Evolutionary conservation across 768 basidiomycete genomes (phyloP).

Genomic region (Kwoniella sp.): DNA sequence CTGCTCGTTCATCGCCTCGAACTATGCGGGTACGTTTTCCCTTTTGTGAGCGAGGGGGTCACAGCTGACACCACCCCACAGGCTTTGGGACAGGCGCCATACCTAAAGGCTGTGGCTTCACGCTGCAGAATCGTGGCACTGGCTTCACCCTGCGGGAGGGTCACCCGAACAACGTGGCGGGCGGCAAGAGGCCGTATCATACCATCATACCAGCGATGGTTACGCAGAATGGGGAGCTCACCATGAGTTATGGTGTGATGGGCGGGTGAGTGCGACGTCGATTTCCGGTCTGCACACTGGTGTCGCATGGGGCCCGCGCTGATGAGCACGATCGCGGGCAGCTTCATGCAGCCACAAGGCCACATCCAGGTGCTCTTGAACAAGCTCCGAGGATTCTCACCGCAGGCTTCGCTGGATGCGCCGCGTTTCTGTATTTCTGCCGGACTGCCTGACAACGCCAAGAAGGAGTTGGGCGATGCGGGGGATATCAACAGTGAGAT

Average conservation of each 20-base stretch:
- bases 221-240: conserved; percentile 29
- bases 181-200: conserved; percentile 83
- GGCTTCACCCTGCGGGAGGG: conserved; percentile 73
- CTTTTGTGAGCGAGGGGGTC: neutral
- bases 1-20: conserved; percentile 50
- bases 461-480: conserved; percentile 53
- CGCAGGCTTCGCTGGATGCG: conserved; percentile 86
- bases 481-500: conserved; percentile 77
- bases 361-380: conserved; percentile 92
- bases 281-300: neutral
- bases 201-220: conserved; percentile 62
- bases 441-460: conserved; percentile 63
- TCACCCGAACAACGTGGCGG: conserved; percentile 80
- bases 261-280: conserved; percentile 28
- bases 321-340: too few relatives aligned
- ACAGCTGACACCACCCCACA: conserved; percentile 20
- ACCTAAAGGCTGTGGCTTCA: conserved; percentile 92
- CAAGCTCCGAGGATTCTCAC: conserved; percentile 76
- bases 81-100: conserved; percentile 89
- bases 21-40: conserved; percentile 40
- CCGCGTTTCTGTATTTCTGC: conserved; percentile 95
- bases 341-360: conserved; percentile 73
- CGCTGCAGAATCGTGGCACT: conserved; percentile 86
- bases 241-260: conserved; percentile 65
- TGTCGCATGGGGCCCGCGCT: neutral